Base-by-base conservation (phyloP, 2,329 filamentous ascomycete genomes). In the Didymella pomorum region DNA sequence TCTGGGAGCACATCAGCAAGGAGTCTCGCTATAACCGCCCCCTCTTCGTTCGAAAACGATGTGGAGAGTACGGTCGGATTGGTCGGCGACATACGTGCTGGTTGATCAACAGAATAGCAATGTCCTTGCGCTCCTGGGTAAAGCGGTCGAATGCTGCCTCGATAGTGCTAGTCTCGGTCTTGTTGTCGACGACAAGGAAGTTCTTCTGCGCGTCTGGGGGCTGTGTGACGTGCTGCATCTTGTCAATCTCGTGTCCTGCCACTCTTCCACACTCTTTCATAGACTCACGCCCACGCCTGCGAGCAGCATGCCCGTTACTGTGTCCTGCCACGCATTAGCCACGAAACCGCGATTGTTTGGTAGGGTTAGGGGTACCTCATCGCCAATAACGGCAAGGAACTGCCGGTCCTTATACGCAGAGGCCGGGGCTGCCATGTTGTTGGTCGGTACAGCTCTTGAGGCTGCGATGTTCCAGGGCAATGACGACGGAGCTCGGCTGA, bases 351-450 rank as follows among this genome's bases (percentile, higher is more conserved):
- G n/a, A n/a, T n/a, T n/a, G 21, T 9, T 7, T 26, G 28, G n/a
- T n/a, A 29, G 26, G 25, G 35, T 75, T 92, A 10, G 3, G 21
- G 14, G 21, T 35, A 55, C 95, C 87, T 99, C 95, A 79, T 99
- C 95, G 51, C 95, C 95, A 75, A 99, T 99, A 47, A 99, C 94
- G 65, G 95, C 95, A 58, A 99, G 87, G 76, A 99, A 97, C 80
- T 99, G 90, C 72, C 95, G 87, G 80, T 98, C 93, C 81, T 87
- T 87, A 79, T 86, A 87, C 66, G 84, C 81, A 61, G 86, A 82
- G 47, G 80, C 75, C 56, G 85, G 80, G 66, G 86, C 81, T 70
- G 87, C 84, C 87, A 90, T 90, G 43, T 42, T 78, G 29, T 66
- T 50, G 45, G 42, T 58, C n/a, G 61, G 28, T 31, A 25, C 49